phyloP scores from a whole-genome alignment of 139 green algal species.

The Coelastrella sp. region DNA sequence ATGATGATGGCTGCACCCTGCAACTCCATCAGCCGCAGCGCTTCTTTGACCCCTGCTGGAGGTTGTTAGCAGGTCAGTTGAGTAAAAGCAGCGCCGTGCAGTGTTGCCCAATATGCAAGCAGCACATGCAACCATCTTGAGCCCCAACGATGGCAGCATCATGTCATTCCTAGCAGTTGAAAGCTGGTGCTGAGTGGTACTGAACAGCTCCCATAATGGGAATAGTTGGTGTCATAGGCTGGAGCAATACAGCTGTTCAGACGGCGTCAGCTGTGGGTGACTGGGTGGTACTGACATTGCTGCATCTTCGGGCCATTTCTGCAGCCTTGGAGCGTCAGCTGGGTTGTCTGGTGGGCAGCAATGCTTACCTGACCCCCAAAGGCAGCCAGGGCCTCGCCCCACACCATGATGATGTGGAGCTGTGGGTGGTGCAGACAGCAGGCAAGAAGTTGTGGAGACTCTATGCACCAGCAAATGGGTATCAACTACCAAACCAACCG shows the following conservation, averaged over 20 bases:
- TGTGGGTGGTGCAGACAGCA: conserved; percentile 86
- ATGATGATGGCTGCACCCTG: conserved; percentile 55
- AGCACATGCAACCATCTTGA: neutral
- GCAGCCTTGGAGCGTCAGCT: conserved; percentile 75
- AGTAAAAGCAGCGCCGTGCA: neutral
- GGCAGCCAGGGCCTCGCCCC: conserved; percentile 76
- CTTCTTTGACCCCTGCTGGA: conserved; percentile 57
- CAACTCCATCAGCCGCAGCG: conserved; percentile 85
- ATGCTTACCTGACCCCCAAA: conserved; percentile 58
- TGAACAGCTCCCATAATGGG: too few relatives aligned
- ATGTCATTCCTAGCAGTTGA: too few relatives aligned
- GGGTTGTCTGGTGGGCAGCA: conserved; percentile 85
- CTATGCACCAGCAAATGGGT: conserved; percentile 64
- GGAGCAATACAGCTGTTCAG: too few relatives aligned
- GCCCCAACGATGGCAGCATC: too few relatives aligned
- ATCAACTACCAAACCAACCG: conserved; percentile 65
- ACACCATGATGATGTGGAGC: conserved; percentile 89
- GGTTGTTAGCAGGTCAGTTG: conserved; percentile 18
- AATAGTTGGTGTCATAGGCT: too few relatives aligned
- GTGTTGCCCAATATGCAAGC: neutral
- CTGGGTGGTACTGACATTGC: too few relatives aligned
- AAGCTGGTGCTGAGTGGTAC: too few relatives aligned
- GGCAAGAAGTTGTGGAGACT: conserved; percentile 85
- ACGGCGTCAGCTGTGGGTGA: too few relatives aligned
- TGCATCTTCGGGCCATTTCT: neutral